A percentile compares a stretch with the other conserved stretches of the same genome.
Conservation (phyloP, 2,329 filamentous ascomycete species). For the Pyricularia sp. region DNA sequence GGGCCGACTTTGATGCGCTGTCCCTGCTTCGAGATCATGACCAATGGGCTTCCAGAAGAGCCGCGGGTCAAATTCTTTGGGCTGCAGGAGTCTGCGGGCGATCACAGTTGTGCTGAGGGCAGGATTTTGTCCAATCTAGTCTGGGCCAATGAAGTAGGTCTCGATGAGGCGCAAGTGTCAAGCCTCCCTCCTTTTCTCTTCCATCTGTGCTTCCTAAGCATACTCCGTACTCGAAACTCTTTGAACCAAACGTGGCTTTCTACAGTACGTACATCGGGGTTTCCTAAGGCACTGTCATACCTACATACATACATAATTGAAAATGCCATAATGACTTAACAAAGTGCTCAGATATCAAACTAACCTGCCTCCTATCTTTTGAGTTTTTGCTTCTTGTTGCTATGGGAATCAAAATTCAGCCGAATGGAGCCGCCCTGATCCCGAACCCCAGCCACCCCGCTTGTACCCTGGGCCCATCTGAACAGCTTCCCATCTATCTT, state of each 20-base stretch:
- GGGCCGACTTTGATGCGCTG: slow-evolving; percentile 16
- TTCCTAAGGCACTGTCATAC: background rate
- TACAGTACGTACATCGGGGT: background rate
- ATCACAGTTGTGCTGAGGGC: background rate
- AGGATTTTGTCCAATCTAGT: background rate
- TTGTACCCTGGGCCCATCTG: background rate
- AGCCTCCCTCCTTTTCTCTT: background rate
- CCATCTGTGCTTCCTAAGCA: background rate
- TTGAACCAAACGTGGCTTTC: background rate
- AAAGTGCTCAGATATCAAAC: background rate
- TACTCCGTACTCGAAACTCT: background rate
- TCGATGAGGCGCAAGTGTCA: background rate
- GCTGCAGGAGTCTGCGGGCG: slow-evolving; percentile 10
- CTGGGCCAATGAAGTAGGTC: background rate
- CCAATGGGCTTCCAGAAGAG: slow-evolving; percentile 12
- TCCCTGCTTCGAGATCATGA: slow-evolving; percentile 12
- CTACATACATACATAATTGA: background rate
- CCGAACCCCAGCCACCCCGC: background rate
- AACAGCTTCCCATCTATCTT: background rate
- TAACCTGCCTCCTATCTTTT: background rate
- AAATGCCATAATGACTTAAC: background rate
- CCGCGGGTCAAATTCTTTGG: slow-evolving; percentile 5
- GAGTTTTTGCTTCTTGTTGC: background rate
- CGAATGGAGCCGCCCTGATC: background rate
- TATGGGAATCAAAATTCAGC: slow-evolving; percentile 2